A percentile compares a stretch with the other conserved stretches of the same genome.
phyloP scores from a whole-genome alignment of 768 basidiomycete species.

The Auriscalpium microsporum region DNA sequence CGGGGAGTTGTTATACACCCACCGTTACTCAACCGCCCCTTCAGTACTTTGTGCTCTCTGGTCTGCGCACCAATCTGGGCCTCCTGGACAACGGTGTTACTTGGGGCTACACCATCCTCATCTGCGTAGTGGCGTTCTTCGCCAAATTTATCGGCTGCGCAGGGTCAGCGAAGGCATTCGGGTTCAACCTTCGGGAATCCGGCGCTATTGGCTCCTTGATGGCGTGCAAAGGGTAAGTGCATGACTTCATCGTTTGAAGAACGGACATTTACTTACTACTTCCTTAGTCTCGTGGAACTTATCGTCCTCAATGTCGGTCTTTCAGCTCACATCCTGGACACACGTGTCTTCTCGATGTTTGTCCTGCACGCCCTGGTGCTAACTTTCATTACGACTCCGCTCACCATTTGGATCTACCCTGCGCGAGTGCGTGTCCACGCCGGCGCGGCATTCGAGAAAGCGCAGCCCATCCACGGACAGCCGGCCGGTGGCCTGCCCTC shows the following conservation, averaged over 20 bases:
- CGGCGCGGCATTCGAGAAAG: conserved; percentile 10
- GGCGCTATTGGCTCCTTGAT: conserved; percentile 82
- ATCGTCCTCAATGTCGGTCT: conserved; percentile 90
- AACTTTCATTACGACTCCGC: conserved; percentile 80
- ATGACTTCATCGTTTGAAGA: neutral
- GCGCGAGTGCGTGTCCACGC: conserved; percentile 40
- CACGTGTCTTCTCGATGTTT: conserved; percentile 80
- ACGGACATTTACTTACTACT: neutral
- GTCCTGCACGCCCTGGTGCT: conserved; percentile 71
- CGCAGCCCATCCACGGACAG: conserved; percentile 3
- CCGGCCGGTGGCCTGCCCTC: conserved; percentile 11
- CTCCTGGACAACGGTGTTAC: conserved; percentile 64
- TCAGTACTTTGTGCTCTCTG: conserved; percentile 75
- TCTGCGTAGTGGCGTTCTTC: conserved; percentile 65
- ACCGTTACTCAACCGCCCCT: conserved; percentile 9
- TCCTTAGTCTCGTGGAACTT: conserved; percentile 62
- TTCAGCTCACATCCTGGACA: conserved; percentile 51
- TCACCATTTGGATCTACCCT: conserved; percentile 74
- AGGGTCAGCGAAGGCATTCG: conserved; percentile 44
- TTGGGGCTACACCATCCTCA: conserved; percentile 76
- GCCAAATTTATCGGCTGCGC: conserved; percentile 76
- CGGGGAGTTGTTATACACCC: neutral
- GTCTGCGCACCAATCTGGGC: conserved; percentile 73
- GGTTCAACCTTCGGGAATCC: conserved; percentile 70
- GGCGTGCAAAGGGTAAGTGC: conserved; percentile 76